Evolutionary conservation across 2,329 filamentous ascomycete species (phyloP).

Genomic region (Chaetomiaceae sp.): DNA sequence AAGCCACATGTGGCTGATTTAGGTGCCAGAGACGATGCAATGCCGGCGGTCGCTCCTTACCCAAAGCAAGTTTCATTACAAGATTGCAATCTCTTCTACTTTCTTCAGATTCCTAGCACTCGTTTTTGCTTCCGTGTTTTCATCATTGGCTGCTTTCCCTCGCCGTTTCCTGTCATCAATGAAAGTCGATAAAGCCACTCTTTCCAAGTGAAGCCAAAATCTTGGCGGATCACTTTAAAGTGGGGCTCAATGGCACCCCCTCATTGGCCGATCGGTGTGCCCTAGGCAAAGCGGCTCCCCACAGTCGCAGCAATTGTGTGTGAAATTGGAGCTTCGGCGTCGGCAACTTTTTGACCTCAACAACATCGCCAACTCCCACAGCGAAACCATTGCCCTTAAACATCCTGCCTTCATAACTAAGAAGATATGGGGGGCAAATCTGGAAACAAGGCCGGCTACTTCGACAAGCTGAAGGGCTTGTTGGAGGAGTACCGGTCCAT

Average conservation of each 20-base stretch:
- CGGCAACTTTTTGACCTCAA: conserved; percentile 18
- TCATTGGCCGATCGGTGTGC: conserved; percentile 23
- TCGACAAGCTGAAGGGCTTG: conserved; percentile 98
- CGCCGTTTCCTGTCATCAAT: too few relatives aligned
- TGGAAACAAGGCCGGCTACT: conserved; percentile 91
- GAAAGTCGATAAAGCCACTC: not conserved
- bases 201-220: not conserved
- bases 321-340: conserved; percentile 24
- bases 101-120: too few relatives aligned
- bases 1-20: conserved; percentile 24
- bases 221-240: not conserved
- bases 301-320: conserved; percentile 25
- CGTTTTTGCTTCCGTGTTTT: too few relatives aligned
- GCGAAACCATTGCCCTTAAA: conserved; percentile 71
- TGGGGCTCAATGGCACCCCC: not conserved
- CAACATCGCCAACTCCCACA: conserved; percentile 18
- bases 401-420: conserved; percentile 96
- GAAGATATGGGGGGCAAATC: conserved; percentile 99
- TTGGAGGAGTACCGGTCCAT: conserved; percentile 95
- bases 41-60: too few relatives aligned
- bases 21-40: too few relatives aligned
- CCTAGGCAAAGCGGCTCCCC: conserved; percentile 21
- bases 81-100: too few relatives aligned
- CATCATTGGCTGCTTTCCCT: too few relatives aligned
- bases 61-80: too few relatives aligned